Conservation (phyloP, 257 asterid genomes). For the Jacaranda copaia region DNA sequence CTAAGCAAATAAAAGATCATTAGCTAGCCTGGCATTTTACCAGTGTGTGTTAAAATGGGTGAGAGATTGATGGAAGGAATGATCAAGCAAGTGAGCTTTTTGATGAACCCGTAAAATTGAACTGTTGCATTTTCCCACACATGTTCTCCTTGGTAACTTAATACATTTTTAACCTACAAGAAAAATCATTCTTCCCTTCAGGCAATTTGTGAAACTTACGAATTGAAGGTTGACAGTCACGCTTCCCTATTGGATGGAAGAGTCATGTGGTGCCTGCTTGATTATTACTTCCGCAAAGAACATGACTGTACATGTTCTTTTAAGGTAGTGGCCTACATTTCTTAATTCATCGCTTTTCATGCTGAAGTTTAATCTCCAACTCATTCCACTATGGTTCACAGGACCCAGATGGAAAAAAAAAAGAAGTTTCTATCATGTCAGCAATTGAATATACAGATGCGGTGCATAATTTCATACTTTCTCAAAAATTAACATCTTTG, state of each 20-base stretch:
- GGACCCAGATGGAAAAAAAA: conserved; percentile 59
- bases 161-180: conserved; percentile 22
- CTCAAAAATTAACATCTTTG: conserved; percentile 85
- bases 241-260: conserved; percentile 89
- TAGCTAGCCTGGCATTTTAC: background rate
- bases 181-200: conserved; percentile 40
- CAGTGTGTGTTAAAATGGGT: background rate
- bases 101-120: conserved; percentile 3
- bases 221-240: conserved; percentile 71
- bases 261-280: conserved; percentile 99
- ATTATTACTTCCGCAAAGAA: conserved; percentile 89
- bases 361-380: conserved; percentile 23
- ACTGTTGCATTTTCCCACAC: background rate
- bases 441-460: conserved; percentile 91
- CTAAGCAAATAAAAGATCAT: background rate
- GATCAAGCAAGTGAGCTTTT: background rate
- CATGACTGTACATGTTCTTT: conserved; percentile 64
- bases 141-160: conserved; percentile 13
- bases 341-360: conserved; percentile 23
- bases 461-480: conserved; percentile 90
- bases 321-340: conserved; percentile 54
- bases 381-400: conserved; percentile 42
- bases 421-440: conserved; percentile 85
- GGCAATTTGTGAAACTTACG: conserved; percentile 85
- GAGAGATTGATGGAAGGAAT: conserved; percentile 10